These are phyloP conservation scores for sunflower (Helianthus annuus) DNA, from an alignment of 129 eudicot species.

Conservation along the genomic window HanXRQr2.0-SUNRISE NC_035439.2:10002621-10003120, in stretches of 20 bases:
- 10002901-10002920: constrained; percentile 28
- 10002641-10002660: constrained; percentile 23
- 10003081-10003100: constrained; percentile 33
- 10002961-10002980: constrained; percentile 10
- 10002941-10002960: constrained; percentile 3
- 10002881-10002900: constrained; percentile 35
- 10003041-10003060: constrained; percentile 33
- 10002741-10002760: constrained; percentile 21
- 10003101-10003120: constrained; percentile 33
- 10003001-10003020: constrained; percentile 3
- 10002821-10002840: constrained; percentile 22
- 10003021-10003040: constrained; percentile 30
- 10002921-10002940: constrained; percentile 14
- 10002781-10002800: constrained; percentile 11
- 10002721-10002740: constrained; percentile 22
- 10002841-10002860: constrained; percentile 21
- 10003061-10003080: constrained; percentile 35
- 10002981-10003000: constrained; percentile 1
- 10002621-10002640: constrained; percentile 20
- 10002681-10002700: constrained; percentile 15
- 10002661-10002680: constrained; percentile 14
- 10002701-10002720: constrained; percentile 22
- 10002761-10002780: not conserved
- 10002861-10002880: constrained; percentile 11
- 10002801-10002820: constrained; percentile 4